phyloP scores from a whole-genome alignment of 768 basidiomycete species.

The Lenzites betulinus region DNA sequence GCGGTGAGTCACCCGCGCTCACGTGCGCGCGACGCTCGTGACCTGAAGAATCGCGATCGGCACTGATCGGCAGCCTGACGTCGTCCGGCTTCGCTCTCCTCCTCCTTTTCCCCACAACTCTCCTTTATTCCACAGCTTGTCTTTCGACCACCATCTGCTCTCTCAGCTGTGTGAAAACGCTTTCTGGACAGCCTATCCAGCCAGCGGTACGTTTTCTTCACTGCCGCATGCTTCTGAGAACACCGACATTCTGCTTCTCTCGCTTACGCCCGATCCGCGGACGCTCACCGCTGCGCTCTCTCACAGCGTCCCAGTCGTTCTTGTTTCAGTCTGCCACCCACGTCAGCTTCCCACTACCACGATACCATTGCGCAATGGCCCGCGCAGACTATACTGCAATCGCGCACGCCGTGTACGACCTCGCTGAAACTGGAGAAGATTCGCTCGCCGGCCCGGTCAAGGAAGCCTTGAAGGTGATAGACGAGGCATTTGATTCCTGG shows the following conservation, averaged over 20 bases:
- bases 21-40: background rate
- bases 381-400: conserved; percentile 54
- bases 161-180: no score
- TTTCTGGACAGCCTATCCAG: no score
- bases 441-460: conserved; percentile 62
- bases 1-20: background rate
- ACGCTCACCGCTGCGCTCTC: background rate
- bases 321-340: background rate
- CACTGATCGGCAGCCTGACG: no score
- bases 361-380: conserved; percentile 9
- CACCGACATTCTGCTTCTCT: no score
- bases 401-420: conserved; percentile 58
- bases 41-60: background rate
- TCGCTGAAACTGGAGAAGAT: conserved; percentile 53
- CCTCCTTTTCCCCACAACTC: background rate
- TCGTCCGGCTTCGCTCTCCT: background rate
- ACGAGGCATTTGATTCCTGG: conserved; percentile 71
- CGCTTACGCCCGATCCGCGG: no score
- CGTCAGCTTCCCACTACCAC: background rate
- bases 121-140: no score
- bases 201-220: no score
- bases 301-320: background rate
- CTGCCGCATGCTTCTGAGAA: no score
- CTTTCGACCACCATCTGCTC: no score
- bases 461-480: conserved; percentile 83